Evolutionary conservation across 148 eudicot species (phyloP), one percentile per base, ranked within the genome.

Genomic region (Silene latifolia): DNA sequence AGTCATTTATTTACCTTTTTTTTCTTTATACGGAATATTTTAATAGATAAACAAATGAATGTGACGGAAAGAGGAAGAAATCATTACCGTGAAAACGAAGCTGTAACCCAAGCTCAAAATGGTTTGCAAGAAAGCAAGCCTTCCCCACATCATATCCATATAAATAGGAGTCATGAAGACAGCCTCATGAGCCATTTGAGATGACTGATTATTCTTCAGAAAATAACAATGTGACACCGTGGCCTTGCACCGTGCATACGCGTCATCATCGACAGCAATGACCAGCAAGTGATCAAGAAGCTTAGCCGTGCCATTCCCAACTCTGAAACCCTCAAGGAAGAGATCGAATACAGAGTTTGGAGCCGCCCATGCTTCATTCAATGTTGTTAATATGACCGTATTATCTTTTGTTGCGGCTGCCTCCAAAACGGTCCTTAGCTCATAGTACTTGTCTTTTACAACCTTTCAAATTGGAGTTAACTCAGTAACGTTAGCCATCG

Each of bases 81-180:
- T 0, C 18, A 25, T 1, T 51, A 80, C 82, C 82, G 81, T 63
- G 62, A 77, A 81, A 23, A 78, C 48, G 15, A 77, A 82, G 46
- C 29, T 82, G 69, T 82, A 81, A 20, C 79, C 82, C 56, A 78
- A 69, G 39, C 60, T 82, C 19, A 82, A 67, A 27, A 74, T 76
- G 4, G 79, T 78, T 7, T 74, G 76, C 77, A 82, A 74, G 21
- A 78, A 82, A 14, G 57, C 82, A 44, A 78, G 79, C 8, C 79
- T 57, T 27, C 69, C 72, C 84, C 79, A 82, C 81, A 82, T 67
- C 76, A 78, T 78, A 54, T 82, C 84, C 57, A 78, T 32, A n/a
- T 78, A 82, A 1, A 44, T 66, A 9, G 82, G 81, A 21, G 63
- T 78, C 82, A 82, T 82, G 68, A 70, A 82, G 21, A n/a, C 47